Evolutionary conservation across 805 yeast species (phyloP), one percentile per base, ranked within the genome.

Genomic region (Nakazawaea ishiwadae): DNA sequence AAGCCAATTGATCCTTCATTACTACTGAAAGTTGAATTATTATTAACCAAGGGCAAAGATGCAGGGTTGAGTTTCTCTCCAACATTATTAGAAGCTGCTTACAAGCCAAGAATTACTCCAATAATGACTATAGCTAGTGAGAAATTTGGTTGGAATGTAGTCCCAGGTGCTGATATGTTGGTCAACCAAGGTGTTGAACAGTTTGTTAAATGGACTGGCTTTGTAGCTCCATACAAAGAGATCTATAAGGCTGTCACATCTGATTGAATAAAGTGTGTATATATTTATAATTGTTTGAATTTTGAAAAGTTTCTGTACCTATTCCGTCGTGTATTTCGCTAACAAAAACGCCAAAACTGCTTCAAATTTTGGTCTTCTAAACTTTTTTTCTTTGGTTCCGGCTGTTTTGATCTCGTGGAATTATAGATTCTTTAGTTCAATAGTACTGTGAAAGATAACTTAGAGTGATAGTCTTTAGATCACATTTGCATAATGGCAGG

Each of bases 141-240:
- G 23, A 68, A 74, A 51, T 73, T 61, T 47, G 72, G 74, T 6
- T 88, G 96, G 96, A 70, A 68, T n/a, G 82, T 81, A n/a, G 73
- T 91, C 49, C 84, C 90, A 7, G 99, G 99, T 10, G 79, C 84
- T 27, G 87, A 89, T 54, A 85, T 95, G 93, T 73, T 93, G 48
- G 89, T 90, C 14, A 81, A 85, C 62, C 99, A 93, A 65, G 99
- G 97, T 36, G 81, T 85, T 37, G 86, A 75, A 49, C 99, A 93
- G 65, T 89, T 90, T 58, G 65, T 72, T 48, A 62, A 77, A 43
- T 91, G 95, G 82, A 86, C 84, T 9, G 83, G 84, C 0, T 59
- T 71, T 37, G 62, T 53, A 20, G 81, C 90, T 3, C 87, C 89
- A 16, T 83, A 77, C 60, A 60, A 68, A 24, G 75, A 71, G 16